A percentile compares a stretch with the other conserved stretches of the same genome.
Conservation (phyloP, 441 rosid genomes). For the Arabidopsis lyrata region DNA sequence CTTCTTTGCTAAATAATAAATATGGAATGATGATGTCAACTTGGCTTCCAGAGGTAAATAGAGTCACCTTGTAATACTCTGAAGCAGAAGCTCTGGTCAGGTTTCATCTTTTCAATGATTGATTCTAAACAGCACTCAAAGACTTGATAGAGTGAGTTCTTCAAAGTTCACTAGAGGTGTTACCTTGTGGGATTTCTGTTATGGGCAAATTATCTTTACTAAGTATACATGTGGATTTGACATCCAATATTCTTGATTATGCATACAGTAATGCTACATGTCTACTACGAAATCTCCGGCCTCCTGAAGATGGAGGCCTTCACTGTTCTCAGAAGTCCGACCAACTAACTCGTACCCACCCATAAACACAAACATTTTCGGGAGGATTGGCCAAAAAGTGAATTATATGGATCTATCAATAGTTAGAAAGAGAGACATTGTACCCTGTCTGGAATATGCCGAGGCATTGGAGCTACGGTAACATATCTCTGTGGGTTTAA, state of each 20-base stretch:
- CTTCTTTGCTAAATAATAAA: conserved; percentile 2
- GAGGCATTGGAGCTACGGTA: conserved; percentile 73
- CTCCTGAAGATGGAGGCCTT: conserved; percentile 34
- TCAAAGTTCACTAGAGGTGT: conserved; percentile 9
- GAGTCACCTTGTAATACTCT: conserved; percentile 9
- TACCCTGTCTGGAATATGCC: conserved; percentile 78
- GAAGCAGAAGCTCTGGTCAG: background rate
- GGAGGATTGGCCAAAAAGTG: conserved; percentile 43
- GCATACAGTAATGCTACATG: conserved; percentile 29
- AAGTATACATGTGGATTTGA: conserved; percentile 31
- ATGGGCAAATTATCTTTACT: conserved; percentile 36
- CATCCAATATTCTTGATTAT: conserved; percentile 27
- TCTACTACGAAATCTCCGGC: conserved; percentile 37
- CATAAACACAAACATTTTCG: conserved; percentile 18
- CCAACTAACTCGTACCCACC: conserved; percentile 35
- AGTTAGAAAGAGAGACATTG: conserved; percentile 85
- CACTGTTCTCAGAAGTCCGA: conserved; percentile 33
- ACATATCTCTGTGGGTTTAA: conserved; percentile 71
- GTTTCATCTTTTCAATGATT: conserved; percentile 1
- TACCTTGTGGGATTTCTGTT: conserved; percentile 16
- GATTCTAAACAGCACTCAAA: background rate
- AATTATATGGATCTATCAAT: conserved; percentile 45
- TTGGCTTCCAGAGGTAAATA: conserved; percentile 78
- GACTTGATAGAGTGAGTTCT: conserved; percentile 2
- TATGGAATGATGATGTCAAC: conserved; percentile 32